phyloP scores from a whole-genome alignment of 2,329 filamentous ascomycete genomes.

The Paracamarosporium sp. region DNA sequence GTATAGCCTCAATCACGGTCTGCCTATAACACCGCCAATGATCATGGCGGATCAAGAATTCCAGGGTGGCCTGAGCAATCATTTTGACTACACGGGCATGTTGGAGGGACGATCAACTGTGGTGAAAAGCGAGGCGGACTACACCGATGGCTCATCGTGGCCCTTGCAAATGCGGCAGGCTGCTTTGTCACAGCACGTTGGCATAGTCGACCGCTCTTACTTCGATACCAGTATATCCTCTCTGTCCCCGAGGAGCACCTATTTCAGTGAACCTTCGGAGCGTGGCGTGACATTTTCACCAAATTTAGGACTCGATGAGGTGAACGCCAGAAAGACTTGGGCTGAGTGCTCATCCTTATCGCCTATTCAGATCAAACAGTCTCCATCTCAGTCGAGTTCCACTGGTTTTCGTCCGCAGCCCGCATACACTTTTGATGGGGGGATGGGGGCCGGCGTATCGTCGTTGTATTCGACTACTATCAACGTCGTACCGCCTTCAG shows the following conservation, averaged over 20 bases:
- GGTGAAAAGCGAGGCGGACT: slow-evolving; percentile 12
- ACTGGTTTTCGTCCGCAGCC: background rate
- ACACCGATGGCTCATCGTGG: slow-evolving; percentile 4
- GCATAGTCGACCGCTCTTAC: slow-evolving; percentile 12
- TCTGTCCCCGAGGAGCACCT: slow-evolving; percentile 27
- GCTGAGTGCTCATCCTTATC: background rate
- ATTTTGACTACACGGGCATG: slow-evolving; percentile 13
- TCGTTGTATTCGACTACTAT: background rate
- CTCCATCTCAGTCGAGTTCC: background rate
- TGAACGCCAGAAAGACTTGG: slow-evolving; percentile 12
- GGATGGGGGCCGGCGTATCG: background rate
- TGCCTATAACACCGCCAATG: slow-evolving; percentile 11
- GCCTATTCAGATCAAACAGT: background rate
- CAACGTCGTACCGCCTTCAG: background rate
- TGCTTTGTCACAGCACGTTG: slow-evolving; percentile 4
- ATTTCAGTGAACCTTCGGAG: slow-evolving; percentile 20
- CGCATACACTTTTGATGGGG: background rate
- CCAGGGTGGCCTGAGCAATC: slow-evolving; percentile 11
- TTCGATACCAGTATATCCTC: slow-evolving; percentile 17
- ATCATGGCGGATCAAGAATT: slow-evolving; percentile 12
- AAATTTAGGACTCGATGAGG: slow-evolving; percentile 7
- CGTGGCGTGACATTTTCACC: slow-evolving; percentile 12
- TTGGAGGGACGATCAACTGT: slow-evolving; percentile 5
- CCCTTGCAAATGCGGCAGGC: background rate
- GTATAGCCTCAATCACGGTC: slow-evolving; percentile 7